Base-by-base conservation (phyloP, 2,329 filamentous ascomycete genomes). In the Penicillium sp. region DNA sequence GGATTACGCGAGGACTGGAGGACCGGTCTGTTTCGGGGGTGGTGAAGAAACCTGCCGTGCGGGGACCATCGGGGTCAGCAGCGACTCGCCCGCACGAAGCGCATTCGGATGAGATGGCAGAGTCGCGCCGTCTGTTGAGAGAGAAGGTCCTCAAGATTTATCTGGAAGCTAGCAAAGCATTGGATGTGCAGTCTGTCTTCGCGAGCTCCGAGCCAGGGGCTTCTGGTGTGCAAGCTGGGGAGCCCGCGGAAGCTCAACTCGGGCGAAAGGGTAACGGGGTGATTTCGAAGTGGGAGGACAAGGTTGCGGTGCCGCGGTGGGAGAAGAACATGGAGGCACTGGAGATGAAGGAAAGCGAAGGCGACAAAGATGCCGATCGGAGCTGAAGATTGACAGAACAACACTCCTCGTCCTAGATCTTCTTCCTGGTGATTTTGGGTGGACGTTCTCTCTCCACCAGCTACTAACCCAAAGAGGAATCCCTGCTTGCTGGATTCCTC, bases 141-240 rank as follows among this genome's bases (percentile, higher is more conserved):
- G 75, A 76, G 57, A 65, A 64, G 52, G 42, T 76, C 2, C 65
- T 71, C 10, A 70, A 73, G 38, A 63, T 80, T 13, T 76, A 77
- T 52, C 69, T 71, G 13, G 63, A 69, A 6, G 90, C 89, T 2
- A 78, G 80, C 14, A 75, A 75, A 42, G 89, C 91, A 53, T 76
- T 95, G 55, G 81, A 81, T 43, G 83, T 88, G 14, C 80, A 84
- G 69, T 80, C 78, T 48, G 79, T 96, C 30, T 91, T 94, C 74
- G 84, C 82, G 19, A 71, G 69, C 2, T 37, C 69, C 16, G 67
- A 61, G 16, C 84, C 82, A 28, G 70, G 65, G 7, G 26, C 69
- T 14, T 42, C 22, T 3, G 55, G 25, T 14, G 38, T 55, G 52
- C 57, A 57, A 26, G 51, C 59, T 58, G 37, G 59, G 55, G 71